Conservation (phyloP, 176 grass and related monocot genomes). For the Cenchrus purpureus region DNA sequence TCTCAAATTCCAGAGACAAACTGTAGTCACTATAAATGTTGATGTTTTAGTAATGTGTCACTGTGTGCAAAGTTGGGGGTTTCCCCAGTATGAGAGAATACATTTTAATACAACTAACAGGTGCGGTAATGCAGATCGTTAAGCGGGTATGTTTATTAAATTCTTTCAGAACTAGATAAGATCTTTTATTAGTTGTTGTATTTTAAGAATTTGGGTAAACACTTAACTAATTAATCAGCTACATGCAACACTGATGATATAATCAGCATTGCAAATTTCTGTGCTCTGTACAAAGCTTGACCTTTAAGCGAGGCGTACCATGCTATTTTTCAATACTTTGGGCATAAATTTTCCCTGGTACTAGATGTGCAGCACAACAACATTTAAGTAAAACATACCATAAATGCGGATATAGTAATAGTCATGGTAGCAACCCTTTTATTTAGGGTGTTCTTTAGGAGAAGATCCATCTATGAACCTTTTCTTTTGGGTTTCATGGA, state of each 20-base stretch:
- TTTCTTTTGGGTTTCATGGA: neutral
- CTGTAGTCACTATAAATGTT: neutral
- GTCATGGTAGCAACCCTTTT: neutral
- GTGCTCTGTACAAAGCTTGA: neutral
- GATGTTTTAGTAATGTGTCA: neutral
- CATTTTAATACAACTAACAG: neutral
- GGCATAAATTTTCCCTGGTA: neutral
- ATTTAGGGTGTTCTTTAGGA: neutral
- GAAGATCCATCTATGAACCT: neutral
- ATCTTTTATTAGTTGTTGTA: slow-evolving; percentile 2
- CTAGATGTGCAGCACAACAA: neutral
- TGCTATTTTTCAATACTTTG: slow-evolving; percentile 25
- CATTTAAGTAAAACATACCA: neutral
- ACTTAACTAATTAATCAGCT: neutral
- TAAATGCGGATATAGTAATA: slow-evolving; percentile 6
- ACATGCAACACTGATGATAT: neutral
- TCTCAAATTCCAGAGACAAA: neutral
- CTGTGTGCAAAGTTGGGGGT: neutral
- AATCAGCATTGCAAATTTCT: neutral
- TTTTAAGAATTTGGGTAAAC: slow-evolving; percentile 6
- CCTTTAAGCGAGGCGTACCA: slow-evolving; percentile 3
- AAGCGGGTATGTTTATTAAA: neutral
- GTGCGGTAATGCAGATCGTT: neutral
- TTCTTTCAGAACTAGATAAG: slow-evolving; percentile 12
- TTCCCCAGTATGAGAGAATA: neutral